A percentile compares a stretch with the other conserved stretches of the same genome.
phyloP scores from a whole-genome alignment of 1,284 basidiomycete genomes.

The Naganishia sp. region DNA sequence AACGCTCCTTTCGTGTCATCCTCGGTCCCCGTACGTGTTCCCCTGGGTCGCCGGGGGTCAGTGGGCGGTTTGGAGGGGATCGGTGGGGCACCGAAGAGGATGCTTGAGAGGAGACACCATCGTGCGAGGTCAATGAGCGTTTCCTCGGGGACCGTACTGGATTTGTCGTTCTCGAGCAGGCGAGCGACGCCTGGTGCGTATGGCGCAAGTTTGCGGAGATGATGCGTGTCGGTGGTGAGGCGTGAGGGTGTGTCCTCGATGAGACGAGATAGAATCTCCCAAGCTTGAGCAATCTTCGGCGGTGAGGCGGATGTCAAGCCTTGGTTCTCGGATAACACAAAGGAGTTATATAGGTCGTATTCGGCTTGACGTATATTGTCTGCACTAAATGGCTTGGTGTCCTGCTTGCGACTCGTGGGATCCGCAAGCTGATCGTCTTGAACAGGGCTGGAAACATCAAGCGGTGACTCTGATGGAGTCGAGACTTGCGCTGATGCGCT shows the following conservation, averaged over 20 bases:
- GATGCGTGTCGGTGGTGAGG: constrained; percentile 1
- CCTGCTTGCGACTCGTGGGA: too few species aligned
- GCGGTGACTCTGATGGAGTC: too few species aligned
- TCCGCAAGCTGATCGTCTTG: too few species aligned
- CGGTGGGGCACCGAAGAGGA: constrained; percentile 9
- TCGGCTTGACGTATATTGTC: neutral
- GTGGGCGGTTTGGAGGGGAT: neutral
- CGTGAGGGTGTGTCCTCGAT: neutral
- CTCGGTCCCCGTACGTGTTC: too few species aligned
- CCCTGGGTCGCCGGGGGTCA: neutral
- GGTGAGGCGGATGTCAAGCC: neutral
- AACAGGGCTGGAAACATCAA: too few species aligned
- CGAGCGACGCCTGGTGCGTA: constrained; percentile 11
- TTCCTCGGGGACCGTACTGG: neutral
- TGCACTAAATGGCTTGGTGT: neutral
- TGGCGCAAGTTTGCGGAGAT: constrained; percentile 19
- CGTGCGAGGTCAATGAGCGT: neutral
- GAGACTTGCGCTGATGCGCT: too few species aligned
- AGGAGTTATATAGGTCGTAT: neutral
- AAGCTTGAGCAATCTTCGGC: neutral
- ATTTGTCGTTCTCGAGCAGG: neutral
- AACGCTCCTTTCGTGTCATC: neutral
- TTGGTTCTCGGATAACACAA: neutral
- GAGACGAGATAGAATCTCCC: neutral
- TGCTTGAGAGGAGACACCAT: constrained; percentile 23